Percentiles rank a stretch among this genome's conserved stretches.
These are phyloP conservation scores for Bonia amplexicaulis DNA, from an alignment of 176 grass and related monocot species.

Conservation along the genomic window DNA sequence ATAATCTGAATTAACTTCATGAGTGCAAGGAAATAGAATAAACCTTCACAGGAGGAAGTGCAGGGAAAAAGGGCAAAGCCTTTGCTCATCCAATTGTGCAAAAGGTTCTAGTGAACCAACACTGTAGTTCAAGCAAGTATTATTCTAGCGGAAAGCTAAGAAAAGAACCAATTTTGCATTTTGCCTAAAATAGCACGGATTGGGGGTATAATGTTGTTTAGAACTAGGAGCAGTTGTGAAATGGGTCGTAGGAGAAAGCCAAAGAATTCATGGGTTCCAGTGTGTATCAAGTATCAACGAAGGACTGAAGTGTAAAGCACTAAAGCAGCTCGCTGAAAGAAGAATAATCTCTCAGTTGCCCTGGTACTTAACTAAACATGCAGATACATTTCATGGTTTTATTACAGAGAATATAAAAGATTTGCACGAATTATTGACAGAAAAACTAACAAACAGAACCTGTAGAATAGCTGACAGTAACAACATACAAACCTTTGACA, in stretches of 20 bases:
- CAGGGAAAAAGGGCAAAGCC: background rate
- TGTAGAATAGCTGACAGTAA: background rate
- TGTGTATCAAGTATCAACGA: background rate
- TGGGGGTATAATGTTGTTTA: background rate
- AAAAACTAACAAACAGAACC: background rate
- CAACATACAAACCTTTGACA: constrained; percentile 76
- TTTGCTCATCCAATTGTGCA: background rate
- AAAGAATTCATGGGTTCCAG: background rate
- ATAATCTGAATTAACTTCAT: background rate
- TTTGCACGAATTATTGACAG: background rate
- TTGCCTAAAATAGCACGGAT: background rate
- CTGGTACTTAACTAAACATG: background rate
- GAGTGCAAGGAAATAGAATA: background rate
- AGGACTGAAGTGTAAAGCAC: background rate
- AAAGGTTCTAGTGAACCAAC: background rate
- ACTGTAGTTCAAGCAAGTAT: background rate
- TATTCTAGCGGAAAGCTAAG: background rate
- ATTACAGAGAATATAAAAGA: background rate
- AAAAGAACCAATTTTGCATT: background rate
- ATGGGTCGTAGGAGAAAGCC: background rate
- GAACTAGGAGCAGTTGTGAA: background rate
- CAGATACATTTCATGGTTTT: background rate
- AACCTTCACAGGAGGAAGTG: background rate
- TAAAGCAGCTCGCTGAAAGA: background rate
- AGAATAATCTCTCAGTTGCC: background rate